phyloP scores from a whole-genome alignment of 2,329 filamentous ascomycete genomes.

The Ambrosiella xylebori region DNA sequence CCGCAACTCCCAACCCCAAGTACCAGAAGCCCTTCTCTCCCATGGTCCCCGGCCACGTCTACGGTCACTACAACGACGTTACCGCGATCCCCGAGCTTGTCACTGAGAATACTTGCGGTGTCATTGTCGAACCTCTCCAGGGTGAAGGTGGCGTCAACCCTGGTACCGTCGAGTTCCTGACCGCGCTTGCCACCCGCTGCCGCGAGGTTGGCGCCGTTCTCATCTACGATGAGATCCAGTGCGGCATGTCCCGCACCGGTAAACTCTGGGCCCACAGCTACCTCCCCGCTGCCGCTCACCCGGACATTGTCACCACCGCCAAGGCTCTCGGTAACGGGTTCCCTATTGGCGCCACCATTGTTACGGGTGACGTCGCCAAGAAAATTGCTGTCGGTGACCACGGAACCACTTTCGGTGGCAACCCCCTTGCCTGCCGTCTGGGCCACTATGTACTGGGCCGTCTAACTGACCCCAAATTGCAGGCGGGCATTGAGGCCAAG shows the following conservation, averaged over 20 bases:
- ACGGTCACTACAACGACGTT: conserved; percentile 74
- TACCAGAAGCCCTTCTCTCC: conserved; percentile 91
- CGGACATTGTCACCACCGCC: conserved; percentile 82
- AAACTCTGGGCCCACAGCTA: conserved; percentile 73
- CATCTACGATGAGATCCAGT: conserved; percentile 96
- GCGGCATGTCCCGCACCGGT: conserved; percentile 75
- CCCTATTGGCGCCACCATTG: conserved; percentile 60
- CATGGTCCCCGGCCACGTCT: conserved; percentile 85
- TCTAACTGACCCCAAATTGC: conserved; percentile 53
- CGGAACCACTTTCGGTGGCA: conserved; percentile 86
- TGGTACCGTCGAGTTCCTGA: conserved; percentile 66
- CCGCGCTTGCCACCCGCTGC: conserved; percentile 68
- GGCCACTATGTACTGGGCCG: conserved; percentile 73
- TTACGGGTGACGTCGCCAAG: conserved; percentile 24
- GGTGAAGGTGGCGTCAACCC: conserved; percentile 87
- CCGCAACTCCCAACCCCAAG: conserved; percentile 94
- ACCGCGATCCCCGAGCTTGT: conserved; percentile 54
- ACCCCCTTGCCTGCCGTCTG: conserved; percentile 68
- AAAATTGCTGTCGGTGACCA: conserved; percentile 53
- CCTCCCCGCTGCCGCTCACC: conserved; percentile 64
- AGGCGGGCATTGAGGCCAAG: conserved; percentile 53
- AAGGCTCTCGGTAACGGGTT: conserved; percentile 96
- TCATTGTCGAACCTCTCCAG: conserved; percentile 94
- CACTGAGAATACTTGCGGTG: conserved; percentile 74
- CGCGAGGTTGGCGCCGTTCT: conserved; percentile 75